Percentiles rank a stretch among this genome's conserved stretches.
phyloP scores from a whole-genome alignment of 371 early-diverging fungal species.

The Mucor mucedo region DNA sequence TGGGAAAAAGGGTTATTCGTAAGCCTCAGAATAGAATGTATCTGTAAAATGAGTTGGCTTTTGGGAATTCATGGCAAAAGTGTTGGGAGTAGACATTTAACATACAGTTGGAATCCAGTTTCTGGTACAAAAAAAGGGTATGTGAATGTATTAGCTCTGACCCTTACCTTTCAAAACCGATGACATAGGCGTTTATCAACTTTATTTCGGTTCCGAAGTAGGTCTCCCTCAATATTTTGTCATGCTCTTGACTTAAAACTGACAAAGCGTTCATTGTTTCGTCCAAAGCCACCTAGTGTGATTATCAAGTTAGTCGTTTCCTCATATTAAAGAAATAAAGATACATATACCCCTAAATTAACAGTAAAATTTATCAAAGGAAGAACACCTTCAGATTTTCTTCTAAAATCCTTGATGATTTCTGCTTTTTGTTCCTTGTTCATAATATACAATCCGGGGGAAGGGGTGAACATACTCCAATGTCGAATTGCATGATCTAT shows the following conservation, averaged over 20 bases:
- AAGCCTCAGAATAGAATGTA: no score
- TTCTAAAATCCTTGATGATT: slow-evolving; percentile 5
- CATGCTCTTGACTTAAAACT: slow-evolving; percentile 13
- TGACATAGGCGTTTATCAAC: no score
- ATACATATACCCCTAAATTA: slow-evolving; percentile 9
- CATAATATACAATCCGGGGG: slow-evolving; percentile 14
- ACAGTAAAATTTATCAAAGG: slow-evolving; percentile 11
- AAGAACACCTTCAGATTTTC: slow-evolving; percentile 10
- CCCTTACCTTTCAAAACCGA: no score
- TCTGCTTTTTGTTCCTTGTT: slow-evolving; percentile 22
- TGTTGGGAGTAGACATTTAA: no score
- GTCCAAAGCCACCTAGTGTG: slow-evolving; percentile 24
- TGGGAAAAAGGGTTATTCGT: no score
- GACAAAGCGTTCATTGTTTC: slow-evolving; percentile 14
- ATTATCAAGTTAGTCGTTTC: slow-evolving; percentile 25
- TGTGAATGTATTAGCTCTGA: no score
- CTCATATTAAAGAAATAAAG: slow-evolving; percentile 15
- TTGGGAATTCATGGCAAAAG: no score
- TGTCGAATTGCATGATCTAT: slow-evolving; percentile 14
- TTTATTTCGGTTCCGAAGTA: no score
- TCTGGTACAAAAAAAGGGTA: no score
- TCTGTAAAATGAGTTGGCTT: no score
- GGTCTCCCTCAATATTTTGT: slow-evolving; percentile 10
- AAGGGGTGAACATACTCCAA: slow-evolving; percentile 9
- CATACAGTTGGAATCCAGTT: no score